Base-by-base conservation (phyloP, 805 yeast genomes). In the Yamadazyma scolyti region DNA sequence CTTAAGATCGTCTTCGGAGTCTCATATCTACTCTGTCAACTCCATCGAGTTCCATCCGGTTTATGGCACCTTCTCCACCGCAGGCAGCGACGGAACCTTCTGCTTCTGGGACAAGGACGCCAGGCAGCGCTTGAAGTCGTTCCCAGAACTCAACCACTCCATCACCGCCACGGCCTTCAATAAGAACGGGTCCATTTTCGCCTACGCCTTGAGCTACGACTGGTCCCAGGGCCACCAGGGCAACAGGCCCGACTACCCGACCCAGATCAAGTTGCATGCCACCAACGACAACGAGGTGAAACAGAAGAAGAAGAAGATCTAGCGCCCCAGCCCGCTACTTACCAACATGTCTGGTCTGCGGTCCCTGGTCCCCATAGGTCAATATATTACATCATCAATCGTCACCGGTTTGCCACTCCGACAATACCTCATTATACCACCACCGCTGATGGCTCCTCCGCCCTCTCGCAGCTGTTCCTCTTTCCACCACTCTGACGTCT, bases 91-190 rank as follows among this genome's bases (percentile, higher is more conserved):
- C 58, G 98, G 98, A 14, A 71, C 89, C 9, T 82, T 89, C 65
- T 80, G 88, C 48, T 82, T 86, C 65, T 93, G 98, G 98, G 97
- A 93, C 57, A 87, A 86, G 57, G 95, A 87, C 48, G 82, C 93
- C 32, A 78, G 82, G 53, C 94, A 84, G 53, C 73, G 97, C 47
- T 73, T 93, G 44, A 84, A 82, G 59, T 84, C 82, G 20, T 83
- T 77, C 65, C 87, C 95, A 4, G 60, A 75, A 7, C 66, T 81
- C 10, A 73, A 72, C 30, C 73, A 76, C 21, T 69, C 95, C 0
- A 80, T 93, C 32, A 71, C 95, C 0, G 78, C 82, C 22, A 73
- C 88, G 1, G 78, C 79, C 4, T 93, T 90, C 66, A 93, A 87
- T 61, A 70, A 85, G 42, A 78, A 69, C 28, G 98, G 98, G 31